Percentiles rank a stretch among this genome's conserved stretches.
Evolutionary conservation across 2,329 filamentous ascomycete species (phyloP).

Genomic region (Fusarium tricinctum): DNA sequence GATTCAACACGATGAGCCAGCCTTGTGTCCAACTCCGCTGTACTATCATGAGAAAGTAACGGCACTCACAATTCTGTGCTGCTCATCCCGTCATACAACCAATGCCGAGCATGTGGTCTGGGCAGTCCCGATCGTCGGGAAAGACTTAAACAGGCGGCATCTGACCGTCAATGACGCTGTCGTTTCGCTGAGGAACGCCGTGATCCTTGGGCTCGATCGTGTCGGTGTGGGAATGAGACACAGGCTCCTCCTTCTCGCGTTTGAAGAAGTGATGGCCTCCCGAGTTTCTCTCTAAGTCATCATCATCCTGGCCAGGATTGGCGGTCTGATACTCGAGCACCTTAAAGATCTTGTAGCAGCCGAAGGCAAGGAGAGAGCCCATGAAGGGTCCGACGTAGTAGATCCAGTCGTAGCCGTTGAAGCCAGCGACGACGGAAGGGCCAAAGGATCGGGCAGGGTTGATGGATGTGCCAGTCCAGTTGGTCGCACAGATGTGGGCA

Average conservation of each 20-base stretch:
- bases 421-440: slow-evolving; percentile 60
- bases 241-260: slow-evolving; percentile 20
- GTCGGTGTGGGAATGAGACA: slow-evolving; percentile 36
- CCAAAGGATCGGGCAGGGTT: slow-evolving; percentile 67
- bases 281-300: slow-evolving; percentile 46
- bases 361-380: slow-evolving; percentile 64
- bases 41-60: slow-evolving; percentile 22
- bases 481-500: slow-evolving; percentile 60
- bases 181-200: slow-evolving; percentile 31
- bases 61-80: slow-evolving; percentile 10
- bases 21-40: slow-evolving; percentile 14
- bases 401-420: slow-evolving; percentile 66
- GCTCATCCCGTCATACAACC: slow-evolving; percentile 20
- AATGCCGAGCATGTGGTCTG: slow-evolving; percentile 11
- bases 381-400: slow-evolving; percentile 68
- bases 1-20: slow-evolving; percentile 30
- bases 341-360: slow-evolving; percentile 65
- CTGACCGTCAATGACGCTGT: slow-evolving; percentile 44
- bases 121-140: not conserved
- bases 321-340: slow-evolving; percentile 65
- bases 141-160: slow-evolving; percentile 21
- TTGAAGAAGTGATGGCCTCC: slow-evolving; percentile 13
- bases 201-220: slow-evolving; percentile 34
- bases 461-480: slow-evolving; percentile 63
- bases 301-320: slow-evolving; percentile 64